phyloP scores from a whole-genome alignment of 371 early-diverging fungal genomes.

The Mortierella sp. region DNA sequence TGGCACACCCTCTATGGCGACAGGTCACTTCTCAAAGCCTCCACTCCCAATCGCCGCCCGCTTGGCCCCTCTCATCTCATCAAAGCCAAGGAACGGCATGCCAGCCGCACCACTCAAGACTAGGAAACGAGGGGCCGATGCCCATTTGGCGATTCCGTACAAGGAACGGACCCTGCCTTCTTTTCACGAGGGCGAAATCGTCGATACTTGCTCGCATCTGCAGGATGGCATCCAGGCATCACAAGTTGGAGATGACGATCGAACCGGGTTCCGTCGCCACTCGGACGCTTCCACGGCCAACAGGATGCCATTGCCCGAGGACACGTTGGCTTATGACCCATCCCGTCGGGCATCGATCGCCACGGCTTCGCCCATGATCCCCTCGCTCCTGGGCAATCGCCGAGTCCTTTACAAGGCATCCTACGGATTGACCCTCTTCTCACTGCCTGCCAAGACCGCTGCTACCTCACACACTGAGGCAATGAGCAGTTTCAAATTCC shows the following conservation, averaged over 20 bases:
- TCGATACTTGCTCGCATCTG: constrained; percentile 51
- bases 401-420: constrained; percentile 49
- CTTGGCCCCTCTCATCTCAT: constrained; percentile 21
- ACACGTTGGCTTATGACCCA: constrained; percentile 21
- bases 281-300: constrained; percentile 29
- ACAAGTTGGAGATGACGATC: neutral
- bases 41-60: constrained; percentile 34
- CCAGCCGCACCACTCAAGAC: neutral
- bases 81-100: constrained; percentile 1
- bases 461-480: constrained; percentile 20
- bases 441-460: constrained; percentile 27
- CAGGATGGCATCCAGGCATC: neutral
- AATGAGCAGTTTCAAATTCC: constrained; percentile 48
- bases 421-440: constrained; percentile 34
- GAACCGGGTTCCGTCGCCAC: constrained; percentile 27
- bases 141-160: constrained; percentile 21
- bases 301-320: constrained; percentile 18
- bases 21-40: constrained; percentile 15
- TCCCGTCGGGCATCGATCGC: constrained; percentile 50
- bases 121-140: neutral
- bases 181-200: constrained; percentile 36
- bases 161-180: constrained; percentile 27
- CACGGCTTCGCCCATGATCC: constrained; percentile 33
- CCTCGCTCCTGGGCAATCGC: constrained; percentile 32
- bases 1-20: neutral